Evolutionary conservation across 352 stramenopile genomes (phyloP), one percentile per base, ranked within the genome.

Genomic region (Phytophthora quininea): DNA sequence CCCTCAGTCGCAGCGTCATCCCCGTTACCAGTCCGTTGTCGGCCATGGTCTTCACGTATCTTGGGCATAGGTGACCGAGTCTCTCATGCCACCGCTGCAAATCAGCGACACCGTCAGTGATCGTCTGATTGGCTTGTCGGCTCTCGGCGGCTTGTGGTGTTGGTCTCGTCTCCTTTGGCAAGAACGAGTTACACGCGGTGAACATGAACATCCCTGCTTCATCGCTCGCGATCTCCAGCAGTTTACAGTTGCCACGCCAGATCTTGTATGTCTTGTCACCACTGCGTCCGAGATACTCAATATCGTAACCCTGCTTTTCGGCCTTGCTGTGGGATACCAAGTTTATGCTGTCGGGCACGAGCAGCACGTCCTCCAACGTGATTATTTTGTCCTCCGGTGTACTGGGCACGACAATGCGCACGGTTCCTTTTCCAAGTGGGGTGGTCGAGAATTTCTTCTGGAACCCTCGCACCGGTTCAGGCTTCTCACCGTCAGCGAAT

Each of bases 21-120:
- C 35, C 35, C 35, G 35, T 40, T 5, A 40, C 35, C 10, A 40
- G 35, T 9, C 40, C 43, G 14, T 47, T 14, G 12, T 56, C 56
- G 3, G 35, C 35, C 33, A 63, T 63, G 2, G 55, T 32, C 7
- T 55, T 56, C 2, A 56, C 46, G 9, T 32, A 63, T 10, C 46
- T 51, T 37, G 58, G 49, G 15, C 58, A 58, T 30, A 65, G n/a
- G 14, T 65, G 49, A 42, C 58, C 50, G 1, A 54, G 49, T 55
- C 49, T 12, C 43, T 55, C 49, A 7, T 55, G 42, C 58, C 38
- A 66, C n/a, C 50, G 24, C 19, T 66, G 42, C 10, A 59, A n/a
- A 31, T 59, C 33, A 3, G 58, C 38, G 10, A 32, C 30, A 5
- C 50, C 58, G 31, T 59, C 40, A 0, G 50, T 31, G 5, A 40